These are phyloP conservation scores for Hirsutella rhossiliensis DNA, from an alignment of 2,329 filamentous ascomycete species.

Conservation along the genomic window DNA sequence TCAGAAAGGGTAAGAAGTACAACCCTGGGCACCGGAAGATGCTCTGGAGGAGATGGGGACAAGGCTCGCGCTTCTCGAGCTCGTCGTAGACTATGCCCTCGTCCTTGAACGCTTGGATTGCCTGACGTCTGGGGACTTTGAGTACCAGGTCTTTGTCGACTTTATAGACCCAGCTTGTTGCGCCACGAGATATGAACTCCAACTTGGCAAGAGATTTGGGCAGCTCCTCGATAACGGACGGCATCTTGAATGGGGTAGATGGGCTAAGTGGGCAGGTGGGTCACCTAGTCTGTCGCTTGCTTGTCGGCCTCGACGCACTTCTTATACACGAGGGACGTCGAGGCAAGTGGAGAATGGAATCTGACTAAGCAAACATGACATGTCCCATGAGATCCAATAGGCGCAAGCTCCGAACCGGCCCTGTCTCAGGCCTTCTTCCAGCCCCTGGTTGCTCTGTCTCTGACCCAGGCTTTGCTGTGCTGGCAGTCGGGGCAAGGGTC, in stretches of 20 bases:
- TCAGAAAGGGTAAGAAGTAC: background rate
- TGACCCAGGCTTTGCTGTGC: background rate
- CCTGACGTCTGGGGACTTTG: background rate
- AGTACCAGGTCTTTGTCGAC: background rate
- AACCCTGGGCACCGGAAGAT: background rate
- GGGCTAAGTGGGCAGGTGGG: conserved; percentile 27
- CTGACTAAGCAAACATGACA: background rate
- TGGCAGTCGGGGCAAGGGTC: background rate
- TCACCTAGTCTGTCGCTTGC: background rate
- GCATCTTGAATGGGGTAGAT: conserved; percentile 4
- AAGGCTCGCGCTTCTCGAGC: conserved; percentile 1
- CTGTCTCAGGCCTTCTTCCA: background rate
- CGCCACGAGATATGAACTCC: conserved; percentile 1
- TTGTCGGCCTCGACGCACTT: no score
- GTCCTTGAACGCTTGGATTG: background rate
- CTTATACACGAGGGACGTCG: no score
- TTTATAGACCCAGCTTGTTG: conserved; percentile 1
- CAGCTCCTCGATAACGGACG: background rate
- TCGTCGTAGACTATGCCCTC: background rate
- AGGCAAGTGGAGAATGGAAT: background rate
- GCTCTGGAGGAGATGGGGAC: background rate
- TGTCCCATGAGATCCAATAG: no score
- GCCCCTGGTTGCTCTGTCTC: background rate
- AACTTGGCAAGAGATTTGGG: background rate
- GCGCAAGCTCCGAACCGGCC: no score